Evolutionary conservation across 2,329 filamentous ascomycete species (phyloP), one percentile per base, ranked within the genome.

Genomic region (Fusarium sp.): DNA sequence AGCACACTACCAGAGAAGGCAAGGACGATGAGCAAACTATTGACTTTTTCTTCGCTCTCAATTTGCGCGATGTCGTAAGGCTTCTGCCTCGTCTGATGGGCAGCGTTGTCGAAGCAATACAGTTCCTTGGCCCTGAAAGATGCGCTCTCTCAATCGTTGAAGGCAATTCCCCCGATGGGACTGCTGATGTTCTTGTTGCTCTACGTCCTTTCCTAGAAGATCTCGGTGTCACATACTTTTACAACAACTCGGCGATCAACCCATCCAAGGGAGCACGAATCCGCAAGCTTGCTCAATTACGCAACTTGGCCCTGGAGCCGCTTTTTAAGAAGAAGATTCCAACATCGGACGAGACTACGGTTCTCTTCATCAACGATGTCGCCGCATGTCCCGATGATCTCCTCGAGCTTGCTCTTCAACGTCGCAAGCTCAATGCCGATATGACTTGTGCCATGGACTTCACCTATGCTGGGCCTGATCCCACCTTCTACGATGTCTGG

Each of bases 401-500:
- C 17, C 78, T 89, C 3, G 87, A 89, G 73, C 77, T 88, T 2
- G 69, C 83, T 1, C 78, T 84, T 59, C 85, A 88, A 74, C 81
- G 79, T 34, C 67, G 62, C 15, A 67, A 69, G 5, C 82, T 84
- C 34, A 75, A 73, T 4, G 86, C 86, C 3, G 82, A 85, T 70
- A 87, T 87, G 83, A 84, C 82, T 1, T 89, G 86, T 68, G 85
- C 79, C 5, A 83, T 89, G 80, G 86, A 89, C 72, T 89, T 86
- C 83, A 82, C 78, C 3, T 82, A 82, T 14, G 80, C 78, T 2
- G 56, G 53, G 0, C 75, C 82, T 12, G 76, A 83, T 14, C 82
- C 83, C 0, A 83, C 80, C 0, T 89, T 88, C 69, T 87, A 88
- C 73, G 86, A 88, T 64, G 79, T 86, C 7, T 88, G 85, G 61